A percentile compares a stretch with the other conserved stretches of the same genome.
Evolutionary conservation across 2,329 filamentous ascomycete genomes (phyloP).

Genomic region (Aurifilum marmelostoma): DNA sequence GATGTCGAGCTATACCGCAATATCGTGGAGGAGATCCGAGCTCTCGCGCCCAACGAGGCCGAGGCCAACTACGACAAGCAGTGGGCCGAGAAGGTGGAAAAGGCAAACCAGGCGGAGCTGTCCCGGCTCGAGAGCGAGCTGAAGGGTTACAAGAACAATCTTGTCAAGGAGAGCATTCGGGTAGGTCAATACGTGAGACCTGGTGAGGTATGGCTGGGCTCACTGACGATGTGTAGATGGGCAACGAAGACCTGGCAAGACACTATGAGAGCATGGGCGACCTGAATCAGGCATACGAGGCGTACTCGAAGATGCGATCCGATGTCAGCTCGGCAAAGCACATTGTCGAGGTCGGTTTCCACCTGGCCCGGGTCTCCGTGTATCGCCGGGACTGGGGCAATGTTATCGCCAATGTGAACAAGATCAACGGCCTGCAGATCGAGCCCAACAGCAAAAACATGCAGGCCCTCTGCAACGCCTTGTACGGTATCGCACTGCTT

Average conservation of each 20-base stretch:
- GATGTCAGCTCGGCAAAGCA: slow-evolving; percentile 85
- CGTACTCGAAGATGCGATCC: slow-evolving; percentile 85
- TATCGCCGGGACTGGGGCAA: slow-evolving; percentile 78
- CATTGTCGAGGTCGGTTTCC: slow-evolving; percentile 79
- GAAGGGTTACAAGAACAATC: slow-evolving; percentile 92
- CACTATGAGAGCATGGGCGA: slow-evolving; percentile 82
- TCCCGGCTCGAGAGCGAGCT: slow-evolving; percentile 81
- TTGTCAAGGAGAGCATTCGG: slow-evolving; percentile 95
- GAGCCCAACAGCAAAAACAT: slow-evolving; percentile 51
- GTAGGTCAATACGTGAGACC: slow-evolving; percentile 51
- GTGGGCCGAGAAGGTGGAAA: slow-evolving; percentile 75
- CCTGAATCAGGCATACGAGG: slow-evolving; percentile 71
- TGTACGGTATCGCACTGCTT: slow-evolving; percentile 55
- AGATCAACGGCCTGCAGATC: slow-evolving; percentile 60
- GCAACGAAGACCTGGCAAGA: slow-evolving; percentile 86
- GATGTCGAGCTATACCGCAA: slow-evolving; percentile 74
- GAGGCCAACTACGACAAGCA: slow-evolving; percentile 68
- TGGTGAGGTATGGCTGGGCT: background rate
- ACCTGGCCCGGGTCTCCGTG: slow-evolving; percentile 74
- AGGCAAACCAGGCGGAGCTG: slow-evolving; percentile 70
- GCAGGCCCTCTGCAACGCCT: slow-evolving; percentile 56
- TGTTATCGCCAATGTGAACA: slow-evolving; percentile 62
- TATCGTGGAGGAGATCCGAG: slow-evolving; percentile 66
- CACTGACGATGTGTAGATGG: slow-evolving; percentile 65
- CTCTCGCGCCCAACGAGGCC: slow-evolving; percentile 67